These are phyloP conservation scores for Fistulifera pelliculosa DNA, from an alignment of 108 stramenopile genomes.

Conservation along the genomic window DNA sequence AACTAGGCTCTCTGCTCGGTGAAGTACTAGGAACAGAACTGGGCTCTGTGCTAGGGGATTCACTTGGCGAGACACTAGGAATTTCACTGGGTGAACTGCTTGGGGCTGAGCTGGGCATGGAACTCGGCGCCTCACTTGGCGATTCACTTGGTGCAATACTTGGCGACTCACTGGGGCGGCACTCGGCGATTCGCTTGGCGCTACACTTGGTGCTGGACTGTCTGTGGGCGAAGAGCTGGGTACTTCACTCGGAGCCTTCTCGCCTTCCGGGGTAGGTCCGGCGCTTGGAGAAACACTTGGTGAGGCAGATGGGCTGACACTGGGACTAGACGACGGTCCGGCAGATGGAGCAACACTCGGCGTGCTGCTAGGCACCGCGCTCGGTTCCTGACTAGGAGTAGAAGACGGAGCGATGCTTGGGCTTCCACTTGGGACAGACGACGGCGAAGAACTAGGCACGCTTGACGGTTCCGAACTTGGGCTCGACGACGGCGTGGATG, in stretches of 20 bases:
- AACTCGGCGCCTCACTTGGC: not conserved
- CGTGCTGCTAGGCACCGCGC: not conserved
- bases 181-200: not conserved
- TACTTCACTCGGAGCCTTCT: not conserved
- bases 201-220: conserved; percentile 1
- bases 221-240: conserved; percentile 8
- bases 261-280: not conserved
- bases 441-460: conserved; percentile 2
- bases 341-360: not conserved
- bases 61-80: not conserved
- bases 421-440: conserved; percentile 2
- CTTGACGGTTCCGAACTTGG: not conserved
- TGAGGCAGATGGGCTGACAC: not conserved
- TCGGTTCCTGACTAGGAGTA: conserved; percentile 4
- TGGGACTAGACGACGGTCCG: conserved; percentile 3
- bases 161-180: not conserved
- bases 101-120: not conserved
- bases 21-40: not conserved
- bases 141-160: conserved; percentile 2
- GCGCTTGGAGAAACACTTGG: conserved; percentile 2
- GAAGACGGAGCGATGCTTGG: conserved; percentile 1
- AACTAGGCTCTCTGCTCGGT: not conserved
- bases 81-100: not conserved
- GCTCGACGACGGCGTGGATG: conserved; percentile 3
- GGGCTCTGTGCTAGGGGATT: not conserved